Evolutionary conservation across 768 basidiomycete genomes (phyloP), one percentile per base, ranked within the genome.

Genomic region (Fomitopsis pulvina): DNA sequence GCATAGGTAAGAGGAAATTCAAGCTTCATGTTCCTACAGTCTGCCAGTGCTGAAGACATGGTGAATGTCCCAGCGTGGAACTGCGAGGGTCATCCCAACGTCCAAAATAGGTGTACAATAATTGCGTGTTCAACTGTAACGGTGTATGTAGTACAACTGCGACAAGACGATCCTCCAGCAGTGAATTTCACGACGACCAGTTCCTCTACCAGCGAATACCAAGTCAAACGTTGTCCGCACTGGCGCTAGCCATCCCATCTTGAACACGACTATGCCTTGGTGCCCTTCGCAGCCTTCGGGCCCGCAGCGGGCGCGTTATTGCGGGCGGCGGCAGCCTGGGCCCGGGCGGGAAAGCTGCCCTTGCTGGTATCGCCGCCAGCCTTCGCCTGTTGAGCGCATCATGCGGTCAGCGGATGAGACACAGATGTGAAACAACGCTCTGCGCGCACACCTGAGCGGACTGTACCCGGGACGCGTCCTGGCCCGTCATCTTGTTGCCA

Each of bases 311-410:
- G 20, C n/a, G 52, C 25, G n/a, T 51, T 54, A 48, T 60, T 63
- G 47, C 44, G 48, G 29, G 57, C 43, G 2, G 61, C 63, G 16
- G 56, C 53, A 30, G 46, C 41, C 55, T 61, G 61, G 22, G 54
- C 57, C 46, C 63, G 63, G 25, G 63, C 52, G 28, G 61, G 56
- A 55, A 62, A 62, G 48, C 48, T 27, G 41, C 54, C 58, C 55
- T 64, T 64, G 57, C 56, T 47, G 46, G 59, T 56, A 52, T 62
- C 61, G 38, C 51, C 54, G 28, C 63, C 63, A n/a, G 50, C 42
- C 55, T 62, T 64, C 43, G 63, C 63, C 63, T 64, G 40, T 26
- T 34, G 2, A 43, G 26, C 18, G 32, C 21, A 25, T 8, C 11
- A 9, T 41, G 47, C 26, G 18, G 7, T 26, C 45, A 34, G 50